Base-by-base conservation (phyloP, 345 rosid genomes). In the Gossypioides kirkii region DNA sequence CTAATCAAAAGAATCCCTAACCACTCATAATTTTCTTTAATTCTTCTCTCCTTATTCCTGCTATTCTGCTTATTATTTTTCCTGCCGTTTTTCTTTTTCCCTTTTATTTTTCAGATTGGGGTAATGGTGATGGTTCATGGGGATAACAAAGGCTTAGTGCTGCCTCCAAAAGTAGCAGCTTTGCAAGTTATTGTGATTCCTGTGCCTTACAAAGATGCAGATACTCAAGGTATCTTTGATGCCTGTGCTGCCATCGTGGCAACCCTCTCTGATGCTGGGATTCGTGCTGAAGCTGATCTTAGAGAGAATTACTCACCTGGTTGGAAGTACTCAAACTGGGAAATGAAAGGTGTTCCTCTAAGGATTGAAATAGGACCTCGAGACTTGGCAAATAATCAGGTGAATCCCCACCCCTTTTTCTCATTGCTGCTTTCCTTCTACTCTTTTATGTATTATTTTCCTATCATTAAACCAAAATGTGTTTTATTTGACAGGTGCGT, bases 41-140 rank as follows among this genome's bases (percentile, higher is more conserved):
- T 26, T 71, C 23, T 6, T 11, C 18, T 16, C 46, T 28, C 47
- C 16, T 52, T 63, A 45, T 45, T 22, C 23, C 17, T 25, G 42
- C 28, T 72, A n/a, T 59, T 42, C 28, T 55, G 50, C 63, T 2
- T 36, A 26, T 26, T 16, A 70, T 22, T 52, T 22, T 18, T 18
- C 26, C 42, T 65, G 10, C 18, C 28, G 17, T 63, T 49, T 56
- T 62, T 36, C 4, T 54, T 54, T 20, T 7, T 18, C 20, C 17
- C 18, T 54, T 32, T 32, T 4, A 22, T 42, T 28, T 54, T 71
- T 81, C 79, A 92, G 98, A 89, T 95, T 82, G 99, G 99, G 43
- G 98, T 95, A 2, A 87, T 95, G 97, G 89, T 95, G 71, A 95
- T 95, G 99, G 97, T 92, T 75, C 99, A 95, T 81, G 99, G 99